Evolutionary conservation across 1,284 basidiomycete genomes (phyloP).

Genomic region (Cryptococcus jaspeensis): DNA sequence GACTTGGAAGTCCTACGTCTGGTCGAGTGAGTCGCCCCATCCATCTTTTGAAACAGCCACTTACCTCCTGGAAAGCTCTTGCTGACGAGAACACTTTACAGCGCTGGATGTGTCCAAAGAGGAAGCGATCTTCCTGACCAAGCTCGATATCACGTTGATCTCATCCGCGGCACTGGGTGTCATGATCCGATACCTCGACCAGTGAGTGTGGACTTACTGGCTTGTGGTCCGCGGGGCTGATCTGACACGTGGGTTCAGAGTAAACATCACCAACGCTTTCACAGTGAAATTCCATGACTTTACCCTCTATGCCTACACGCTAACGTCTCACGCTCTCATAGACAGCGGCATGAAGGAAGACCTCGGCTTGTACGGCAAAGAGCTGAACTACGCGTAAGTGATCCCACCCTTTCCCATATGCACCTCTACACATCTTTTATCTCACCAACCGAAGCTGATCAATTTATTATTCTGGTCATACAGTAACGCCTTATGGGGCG

Average conservation of each 20-base stretch:
- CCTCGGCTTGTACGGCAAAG: conserved; percentile 64
- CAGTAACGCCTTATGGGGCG: conserved; percentile 33
- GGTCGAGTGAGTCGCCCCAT: conserved; percentile 8
- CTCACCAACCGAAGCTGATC: no score
- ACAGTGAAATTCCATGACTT: conserved; percentile 12
- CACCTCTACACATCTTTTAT: no score
- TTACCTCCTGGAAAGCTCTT: neutral
- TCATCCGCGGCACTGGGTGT: conserved; percentile 28
- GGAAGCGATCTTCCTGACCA: conserved; percentile 28
- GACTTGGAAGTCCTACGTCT: conserved; percentile 17
- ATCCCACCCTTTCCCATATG: no score
- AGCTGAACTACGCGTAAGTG: conserved; percentile 59
- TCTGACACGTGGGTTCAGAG: conserved; percentile 1
- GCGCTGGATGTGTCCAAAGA: conserved; percentile 22
- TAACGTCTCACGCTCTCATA: conserved; percentile 34
- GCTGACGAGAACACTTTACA: neutral
- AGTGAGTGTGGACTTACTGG: conserved; percentile 5
- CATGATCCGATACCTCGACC: conserved; percentile 34
- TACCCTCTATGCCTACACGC: neutral
- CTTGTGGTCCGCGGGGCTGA: neutral
- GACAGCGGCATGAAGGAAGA: conserved; percentile 50
- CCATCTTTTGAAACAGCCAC: no score
- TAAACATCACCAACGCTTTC: conserved; percentile 31
- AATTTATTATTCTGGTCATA: no score
- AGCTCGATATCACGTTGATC: conserved; percentile 34